phyloP scores from a whole-genome alignment of 768 basidiomycete species.

The Rhizopogon roseolus region DNA sequence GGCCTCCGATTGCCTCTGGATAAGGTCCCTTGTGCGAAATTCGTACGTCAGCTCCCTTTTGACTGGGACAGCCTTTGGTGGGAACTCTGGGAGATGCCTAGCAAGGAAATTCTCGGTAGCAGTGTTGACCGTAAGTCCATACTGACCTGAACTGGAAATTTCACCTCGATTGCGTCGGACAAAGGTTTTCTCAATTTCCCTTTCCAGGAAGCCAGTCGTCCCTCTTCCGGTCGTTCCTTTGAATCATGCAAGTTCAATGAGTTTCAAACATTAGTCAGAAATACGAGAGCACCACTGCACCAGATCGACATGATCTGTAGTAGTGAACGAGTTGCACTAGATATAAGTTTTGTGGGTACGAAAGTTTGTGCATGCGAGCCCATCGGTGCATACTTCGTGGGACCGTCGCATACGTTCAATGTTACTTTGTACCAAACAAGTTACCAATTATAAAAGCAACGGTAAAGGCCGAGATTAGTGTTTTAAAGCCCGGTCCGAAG shows the following conservation, averaged over 20 bases:
- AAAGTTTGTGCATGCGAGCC: not conserved
- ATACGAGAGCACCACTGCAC: not conserved
- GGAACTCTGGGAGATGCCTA: constrained; percentile 11
- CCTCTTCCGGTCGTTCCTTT: not conserved
- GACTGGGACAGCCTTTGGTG: constrained; percentile 3
- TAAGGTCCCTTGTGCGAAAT: constrained; percentile 23
- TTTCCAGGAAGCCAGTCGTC: constrained; percentile 6
- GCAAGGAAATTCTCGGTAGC: constrained; percentile 20
- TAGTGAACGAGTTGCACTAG: not conserved
- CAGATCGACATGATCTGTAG: not conserved
- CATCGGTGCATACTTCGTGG: not conserved
- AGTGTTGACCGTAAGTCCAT: constrained; percentile 7
- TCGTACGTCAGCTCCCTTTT: constrained; percentile 23
- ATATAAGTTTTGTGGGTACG: not conserved
- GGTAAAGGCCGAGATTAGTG: no score
- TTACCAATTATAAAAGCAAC: no score
- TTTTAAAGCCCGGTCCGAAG: no score
- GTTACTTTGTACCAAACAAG: no score
- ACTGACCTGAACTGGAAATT: constrained; percentile 16
- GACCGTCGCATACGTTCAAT: no score
- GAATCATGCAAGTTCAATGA: not conserved
- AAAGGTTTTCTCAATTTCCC: constrained; percentile 13
- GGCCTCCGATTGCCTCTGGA: constrained; percentile 19
- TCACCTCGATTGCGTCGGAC: constrained; percentile 12
- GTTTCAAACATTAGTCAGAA: not conserved